Evolutionary conservation across 83 land plant genomes (phyloP), one percentile per base, ranked within the genome.

Genomic region (Larix sibirica): DNA sequence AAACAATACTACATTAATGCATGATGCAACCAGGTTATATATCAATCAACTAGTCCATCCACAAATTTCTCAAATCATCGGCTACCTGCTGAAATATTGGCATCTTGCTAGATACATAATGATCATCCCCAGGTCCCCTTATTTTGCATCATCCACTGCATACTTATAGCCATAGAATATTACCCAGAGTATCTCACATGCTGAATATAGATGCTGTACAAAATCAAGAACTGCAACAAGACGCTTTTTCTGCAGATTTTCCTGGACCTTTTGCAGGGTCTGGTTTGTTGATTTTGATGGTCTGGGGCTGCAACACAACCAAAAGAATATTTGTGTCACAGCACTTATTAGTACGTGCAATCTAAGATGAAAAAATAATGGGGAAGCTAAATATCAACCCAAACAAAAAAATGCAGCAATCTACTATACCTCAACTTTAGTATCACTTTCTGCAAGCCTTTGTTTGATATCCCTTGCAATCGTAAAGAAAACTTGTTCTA

Each of bases 391-490:
- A 40, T 26, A 79, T 75, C 58, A 58, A 21, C 93, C 90, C 86
- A 44, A 56, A 83, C 50, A 61, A 28, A 10, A 47, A 17, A 38
- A 6, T 54, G 24, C 79, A 14, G 6, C 5, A 14, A 76, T 9
- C 20, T 0, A 4, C n/a, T 28, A 24, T 70, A 92, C 95, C 95
- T 88, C 92, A n/a, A 89, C 81, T 79, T 81, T 92, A 63, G 82
- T 70, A 80, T 87, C 92, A 50, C 86, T 87, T 14, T 92, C 91
- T 2, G 87, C 92, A 79, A 92, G 95, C 80, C 95, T 87, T 65
- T 88, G 85, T 80, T 90, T 90, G 58, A 92, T 90, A 81, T 92
- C 95, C 86, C 88, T 90, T 38, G 87, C 93, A 73, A 92, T 90
- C 64, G 92, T 88, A 77, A 90, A 90, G 87, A 92, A 92, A 76